Evolutionary conservation across 768 basidiomycete species (phyloP).

Genomic region (Dendrothele bispora): DNA sequence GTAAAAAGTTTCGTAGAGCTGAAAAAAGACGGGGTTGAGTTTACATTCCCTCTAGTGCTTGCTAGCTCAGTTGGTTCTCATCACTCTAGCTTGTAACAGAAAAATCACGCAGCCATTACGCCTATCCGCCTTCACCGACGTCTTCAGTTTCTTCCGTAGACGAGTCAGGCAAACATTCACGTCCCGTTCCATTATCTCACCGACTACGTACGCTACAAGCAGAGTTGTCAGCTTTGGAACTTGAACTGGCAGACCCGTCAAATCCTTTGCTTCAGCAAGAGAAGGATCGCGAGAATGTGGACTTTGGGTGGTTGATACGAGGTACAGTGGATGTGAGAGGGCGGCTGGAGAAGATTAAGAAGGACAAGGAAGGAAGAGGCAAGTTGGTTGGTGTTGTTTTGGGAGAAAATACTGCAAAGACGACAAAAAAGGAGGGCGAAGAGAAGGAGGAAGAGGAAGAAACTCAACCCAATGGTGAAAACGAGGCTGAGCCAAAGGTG

Average conservation of each 20-base stretch:
- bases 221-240: constrained; percentile 80
- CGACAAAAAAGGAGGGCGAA: too few relatives aligned
- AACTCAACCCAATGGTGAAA: constrained; percentile 6
- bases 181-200: constrained; percentile 50
- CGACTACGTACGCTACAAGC: constrained; percentile 67
- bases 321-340: constrained; percentile 75
- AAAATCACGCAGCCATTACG: constrained; percentile 57
- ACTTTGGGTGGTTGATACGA: constrained; percentile 74
- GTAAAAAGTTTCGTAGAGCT: constrained; percentile 67
- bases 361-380: constrained; percentile 64
- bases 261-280: constrained; percentile 66
- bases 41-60: background rate
- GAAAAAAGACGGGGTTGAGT: constrained; percentile 58
- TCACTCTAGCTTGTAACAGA: constrained; percentile 30
- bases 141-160: constrained; percentile 42
- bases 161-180: constrained; percentile 28
- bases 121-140: constrained; percentile 68
- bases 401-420: constrained; percentile 25
- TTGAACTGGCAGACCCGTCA: constrained; percentile 78
- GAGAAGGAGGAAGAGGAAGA: constrained; percentile 16
- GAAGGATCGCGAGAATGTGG: constrained; percentile 57
- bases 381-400: constrained; percentile 61
- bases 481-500: constrained; percentile 25
- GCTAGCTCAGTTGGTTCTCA: constrained; percentile 1
- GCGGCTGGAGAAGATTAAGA: constrained; percentile 65